Evolutionary conservation across 2,329 filamentous ascomycete genomes (phyloP).

Genomic region (Uncinocarpus reesii): DNA sequence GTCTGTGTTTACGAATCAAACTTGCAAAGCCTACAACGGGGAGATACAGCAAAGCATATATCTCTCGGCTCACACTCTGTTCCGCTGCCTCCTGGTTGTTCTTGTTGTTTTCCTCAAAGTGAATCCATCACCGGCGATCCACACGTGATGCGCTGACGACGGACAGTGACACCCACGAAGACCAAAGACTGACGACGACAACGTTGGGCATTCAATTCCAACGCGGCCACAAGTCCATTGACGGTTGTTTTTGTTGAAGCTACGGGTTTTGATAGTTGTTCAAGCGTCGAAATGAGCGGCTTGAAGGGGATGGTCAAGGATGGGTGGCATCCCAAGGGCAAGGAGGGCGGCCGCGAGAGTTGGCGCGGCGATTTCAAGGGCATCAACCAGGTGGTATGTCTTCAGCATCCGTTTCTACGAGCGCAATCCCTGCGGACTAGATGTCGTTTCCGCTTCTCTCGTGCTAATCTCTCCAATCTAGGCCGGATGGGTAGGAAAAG

Average conservation of each 20-base stretch:
- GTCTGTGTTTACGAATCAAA: too few species aligned
- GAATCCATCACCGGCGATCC: neutral
- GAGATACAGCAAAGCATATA: too few species aligned
- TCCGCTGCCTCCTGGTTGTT: too few species aligned
- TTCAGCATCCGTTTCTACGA: neutral
- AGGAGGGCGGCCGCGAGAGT: constrained; percentile 44
- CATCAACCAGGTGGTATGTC: constrained; percentile 45
- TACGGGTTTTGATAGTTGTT: neutral
- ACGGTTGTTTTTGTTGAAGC: neutral
- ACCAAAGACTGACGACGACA: too few species aligned
- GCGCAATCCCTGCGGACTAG: neutral
- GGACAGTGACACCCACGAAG: neutral
- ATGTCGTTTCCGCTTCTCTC: neutral
- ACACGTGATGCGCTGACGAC: constrained; percentile 3
- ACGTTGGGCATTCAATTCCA: too few species aligned
- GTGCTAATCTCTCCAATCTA: constrained; percentile 22
- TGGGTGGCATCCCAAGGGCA: constrained; percentile 46
- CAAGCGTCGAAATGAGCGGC: constrained; percentile 33
- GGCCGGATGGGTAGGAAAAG: constrained; percentile 51
- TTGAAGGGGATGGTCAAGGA: constrained; percentile 41
- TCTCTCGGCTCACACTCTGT: too few species aligned
- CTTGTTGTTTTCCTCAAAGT: too few species aligned
- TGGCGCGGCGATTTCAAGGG: constrained; percentile 49
- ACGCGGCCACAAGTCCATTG: neutral
- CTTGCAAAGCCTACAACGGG: too few species aligned